phyloP scores from a whole-genome alignment of 208 protist genomes.

The Leishmania gerbilli region DNA sequence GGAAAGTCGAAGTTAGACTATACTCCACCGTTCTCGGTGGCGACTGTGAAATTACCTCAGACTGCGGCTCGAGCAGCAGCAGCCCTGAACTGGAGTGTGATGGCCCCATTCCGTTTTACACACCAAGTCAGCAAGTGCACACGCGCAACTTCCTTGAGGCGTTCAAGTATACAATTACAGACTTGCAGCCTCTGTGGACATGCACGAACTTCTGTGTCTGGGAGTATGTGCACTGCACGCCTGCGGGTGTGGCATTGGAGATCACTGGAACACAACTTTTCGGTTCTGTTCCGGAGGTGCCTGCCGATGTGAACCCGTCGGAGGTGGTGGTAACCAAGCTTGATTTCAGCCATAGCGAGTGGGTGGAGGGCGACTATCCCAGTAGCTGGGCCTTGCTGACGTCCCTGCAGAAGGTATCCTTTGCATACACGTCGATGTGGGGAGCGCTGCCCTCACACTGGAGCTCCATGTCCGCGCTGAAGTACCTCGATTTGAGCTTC shows the following conservation, averaged over 20 bases:
- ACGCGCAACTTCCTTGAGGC: slow-evolving; percentile 12
- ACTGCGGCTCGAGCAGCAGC: neutral
- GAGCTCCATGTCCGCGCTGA: neutral
- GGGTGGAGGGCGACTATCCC: slow-evolving; percentile 6
- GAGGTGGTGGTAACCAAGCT: slow-evolving; percentile 14
- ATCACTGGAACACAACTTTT: neutral
- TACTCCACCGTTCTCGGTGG: neutral
- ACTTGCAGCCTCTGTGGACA: neutral
- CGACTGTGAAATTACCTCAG: neutral
- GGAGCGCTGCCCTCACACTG: neutral
- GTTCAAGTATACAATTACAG: neutral
- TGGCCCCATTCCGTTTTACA: slow-evolving; percentile 11
- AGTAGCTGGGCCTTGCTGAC: slow-evolving; percentile 4
- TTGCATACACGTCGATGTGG: slow-evolving; percentile 4
- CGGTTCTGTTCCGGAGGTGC: neutral
- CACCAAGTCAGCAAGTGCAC: neutral
- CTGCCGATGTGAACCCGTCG: neutral
- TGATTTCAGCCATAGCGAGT: neutral
- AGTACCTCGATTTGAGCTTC: slow-evolving; percentile 3
- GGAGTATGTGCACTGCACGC: slow-evolving; percentile 9
- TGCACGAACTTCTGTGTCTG: slow-evolving; percentile 14
- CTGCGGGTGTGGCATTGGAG: slow-evolving; percentile 10
- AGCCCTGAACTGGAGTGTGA: slow-evolving; percentile 2
- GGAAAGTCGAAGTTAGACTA: neutral
- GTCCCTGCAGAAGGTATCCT: slow-evolving; percentile 3